Evolutionary conservation across 768 basidiomycete genomes (phyloP), one percentile per base, ranked within the genome.

Genomic region (Lactarius indigo): DNA sequence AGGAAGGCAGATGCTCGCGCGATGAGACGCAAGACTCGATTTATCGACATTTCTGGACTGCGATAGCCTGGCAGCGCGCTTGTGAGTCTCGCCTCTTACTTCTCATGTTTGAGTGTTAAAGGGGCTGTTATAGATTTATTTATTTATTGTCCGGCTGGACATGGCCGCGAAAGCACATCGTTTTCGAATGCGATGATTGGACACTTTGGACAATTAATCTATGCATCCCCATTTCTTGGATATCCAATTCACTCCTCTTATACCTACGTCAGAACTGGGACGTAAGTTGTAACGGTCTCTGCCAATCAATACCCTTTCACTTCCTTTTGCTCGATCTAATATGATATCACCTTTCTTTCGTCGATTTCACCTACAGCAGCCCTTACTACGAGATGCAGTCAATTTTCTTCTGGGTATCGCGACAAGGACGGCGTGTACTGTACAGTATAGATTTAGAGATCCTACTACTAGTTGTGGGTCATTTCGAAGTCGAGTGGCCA

Each of bases 11-110:
- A 68, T 68, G 76, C 82, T 68, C 82, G 82, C 72, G 88, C 89
- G 69, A 87, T 82, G 81, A 94, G 89, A 80, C 81, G 93, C 66
- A 83, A 87, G 72, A 95, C 93, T 73, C 80, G 86, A 73, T 91
- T 90, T 77, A 92, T 95, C 70, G 91, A 94, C 76, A 76, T 94
- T 12, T 79, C 71, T 1, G 72, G 68, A 37, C 63, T 71, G 59
- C 72, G 70, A 37, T 73, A 63, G 3, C 35, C 12, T 37, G 35
- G 44, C 71, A 62, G 57, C 42, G 20, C 52, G 5, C 54, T 2
- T 37, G 56, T 39, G 28, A 30, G 56, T 41, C 30, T 57, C 17
- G 5, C 42, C n/a, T 18, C n/a, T 37, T 37, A 8, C 2, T 13
- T 8, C 6, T 63, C 7, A 18, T 18, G 41, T 17, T 2, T 37